phyloP scores from a whole-genome alignment of 768 basidiomycete species.

The Hemileccinum rubropunctum region DNA sequence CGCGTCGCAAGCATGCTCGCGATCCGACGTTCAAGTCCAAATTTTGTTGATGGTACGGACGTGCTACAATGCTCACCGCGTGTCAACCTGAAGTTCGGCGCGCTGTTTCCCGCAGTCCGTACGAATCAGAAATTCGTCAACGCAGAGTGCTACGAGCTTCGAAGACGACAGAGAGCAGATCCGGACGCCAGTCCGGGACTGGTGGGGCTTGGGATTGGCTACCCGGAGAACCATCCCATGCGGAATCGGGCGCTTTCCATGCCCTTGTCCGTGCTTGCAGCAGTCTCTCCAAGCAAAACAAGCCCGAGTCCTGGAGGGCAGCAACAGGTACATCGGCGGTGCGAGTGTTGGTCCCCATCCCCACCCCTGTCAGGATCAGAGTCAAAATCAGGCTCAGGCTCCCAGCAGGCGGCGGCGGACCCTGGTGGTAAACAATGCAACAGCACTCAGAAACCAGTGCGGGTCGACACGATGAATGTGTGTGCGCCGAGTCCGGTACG shows the following conservation, averaged over 20 bases:
- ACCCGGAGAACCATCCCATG: constrained; percentile 24
- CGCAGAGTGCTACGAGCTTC: constrained; percentile 14
- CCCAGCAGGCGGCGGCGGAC: no score
- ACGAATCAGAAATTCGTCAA: not conserved
- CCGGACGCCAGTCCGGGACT: not conserved
- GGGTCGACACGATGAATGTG: not conserved
- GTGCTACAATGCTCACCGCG: not conserved
- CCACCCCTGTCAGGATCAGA: not conserved
- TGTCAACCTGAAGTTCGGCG: not conserved
- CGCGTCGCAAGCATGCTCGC: constrained; percentile 27
- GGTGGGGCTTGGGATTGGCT: constrained; percentile 26
- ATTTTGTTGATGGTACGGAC: not conserved
- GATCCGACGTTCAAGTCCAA: constrained; percentile 1
- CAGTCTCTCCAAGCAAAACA: not conserved
- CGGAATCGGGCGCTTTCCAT: constrained; percentile 17
- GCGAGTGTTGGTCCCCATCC: constrained; percentile 6
- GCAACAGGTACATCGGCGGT: not conserved
- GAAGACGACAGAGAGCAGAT: constrained; percentile 5
- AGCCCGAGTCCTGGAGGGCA: not conserved
- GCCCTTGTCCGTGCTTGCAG: constrained; percentile 7
- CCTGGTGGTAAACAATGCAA: not conserved
- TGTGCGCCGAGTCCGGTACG: not conserved
- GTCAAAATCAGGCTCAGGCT: no score
- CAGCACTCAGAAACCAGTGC: not conserved
- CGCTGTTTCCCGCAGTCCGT: not conserved